These are phyloP conservation scores for Nigrograna mackinnonii DNA, from an alignment of 2,329 filamentous ascomycete species.

Conservation along the genomic window DNA sequence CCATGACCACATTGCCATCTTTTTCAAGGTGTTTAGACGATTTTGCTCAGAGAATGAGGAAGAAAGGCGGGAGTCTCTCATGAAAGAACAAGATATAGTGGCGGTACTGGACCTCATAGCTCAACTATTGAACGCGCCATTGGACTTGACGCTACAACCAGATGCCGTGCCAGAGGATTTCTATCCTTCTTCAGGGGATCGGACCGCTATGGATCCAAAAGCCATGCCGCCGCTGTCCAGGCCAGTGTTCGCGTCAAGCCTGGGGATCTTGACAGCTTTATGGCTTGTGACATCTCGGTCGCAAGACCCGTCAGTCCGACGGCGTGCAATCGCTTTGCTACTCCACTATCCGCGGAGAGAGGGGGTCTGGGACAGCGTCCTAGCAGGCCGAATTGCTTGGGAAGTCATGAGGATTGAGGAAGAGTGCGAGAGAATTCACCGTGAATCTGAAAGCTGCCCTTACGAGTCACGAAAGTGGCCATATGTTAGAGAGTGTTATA, in stretches of 20 bases:
- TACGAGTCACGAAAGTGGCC: too few species aligned
- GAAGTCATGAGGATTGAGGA: conserved; percentile 31
- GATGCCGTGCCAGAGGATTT: conserved; percentile 19
- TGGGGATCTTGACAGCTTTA: conserved; percentile 26
- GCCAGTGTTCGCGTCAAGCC: conserved; percentile 29
- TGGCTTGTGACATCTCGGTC: conserved; percentile 28
- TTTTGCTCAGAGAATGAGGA: too few species aligned
- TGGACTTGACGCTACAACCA: conserved; percentile 14
- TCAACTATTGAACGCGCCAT: conserved; percentile 17
- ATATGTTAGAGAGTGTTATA: neutral
- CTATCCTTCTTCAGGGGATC: conserved; percentile 12
- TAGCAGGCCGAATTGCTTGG: conserved; percentile 55
- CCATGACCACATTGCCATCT: too few species aligned
- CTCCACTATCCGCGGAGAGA: conserved; percentile 41
- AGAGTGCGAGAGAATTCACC: too few species aligned
- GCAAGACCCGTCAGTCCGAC: conserved; percentile 21
- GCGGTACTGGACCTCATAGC: conserved; percentile 14
- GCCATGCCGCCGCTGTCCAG: conserved; percentile 2
- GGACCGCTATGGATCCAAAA: neutral
- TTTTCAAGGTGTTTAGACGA: too few species aligned
- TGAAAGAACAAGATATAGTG: conserved; percentile 16
- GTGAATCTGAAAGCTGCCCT: too few species aligned
- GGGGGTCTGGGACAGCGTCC: conserved; percentile 61
- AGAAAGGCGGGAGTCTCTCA: too few species aligned
- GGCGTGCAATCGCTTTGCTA: conserved; percentile 27